Conservation (phyloP, 148 eudicot genomes). For the Rhododendron vialii region DNA sequence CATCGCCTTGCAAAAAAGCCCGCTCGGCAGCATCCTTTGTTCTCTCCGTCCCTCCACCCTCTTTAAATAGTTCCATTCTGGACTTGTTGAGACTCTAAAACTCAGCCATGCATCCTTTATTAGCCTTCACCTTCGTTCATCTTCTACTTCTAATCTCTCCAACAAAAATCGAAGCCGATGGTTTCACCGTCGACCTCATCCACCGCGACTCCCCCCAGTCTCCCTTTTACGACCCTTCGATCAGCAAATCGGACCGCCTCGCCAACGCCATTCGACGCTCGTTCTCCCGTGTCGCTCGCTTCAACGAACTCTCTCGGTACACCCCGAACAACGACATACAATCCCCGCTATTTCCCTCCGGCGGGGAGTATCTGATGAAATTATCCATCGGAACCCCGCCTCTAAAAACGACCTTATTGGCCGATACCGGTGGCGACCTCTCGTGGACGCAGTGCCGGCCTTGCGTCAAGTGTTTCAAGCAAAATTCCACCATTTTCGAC, state of each 20-base stretch:
- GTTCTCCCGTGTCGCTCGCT: background rate
- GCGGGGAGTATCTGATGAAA: conserved; percentile 34
- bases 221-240: conserved; percentile 32
- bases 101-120: background rate
- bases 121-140: background rate
- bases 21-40: no score
- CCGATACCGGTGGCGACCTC: conserved; percentile 44
- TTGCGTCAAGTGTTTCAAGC: conserved; percentile 27
- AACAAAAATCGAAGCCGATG: background rate
- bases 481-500: conserved; percentile 18
- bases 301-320: background rate
- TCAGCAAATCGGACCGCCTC: conserved; percentile 19
- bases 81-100: background rate
- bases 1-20: no score
- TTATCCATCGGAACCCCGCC: conserved; percentile 36
- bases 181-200: conserved; percentile 25
- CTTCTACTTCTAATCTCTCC: background rate
- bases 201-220: conserved; percentile 35
- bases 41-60: background rate
- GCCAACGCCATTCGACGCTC: conserved; percentile 15
- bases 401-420: conserved; percentile 14
- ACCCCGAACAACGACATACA: background rate
- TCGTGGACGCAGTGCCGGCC: conserved; percentile 45
- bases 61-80: background rate
- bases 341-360: conserved; percentile 1